Base-by-base conservation (phyloP, 108 stramenopile species). In the Cyclotella choctawhatcheeana region DNA sequence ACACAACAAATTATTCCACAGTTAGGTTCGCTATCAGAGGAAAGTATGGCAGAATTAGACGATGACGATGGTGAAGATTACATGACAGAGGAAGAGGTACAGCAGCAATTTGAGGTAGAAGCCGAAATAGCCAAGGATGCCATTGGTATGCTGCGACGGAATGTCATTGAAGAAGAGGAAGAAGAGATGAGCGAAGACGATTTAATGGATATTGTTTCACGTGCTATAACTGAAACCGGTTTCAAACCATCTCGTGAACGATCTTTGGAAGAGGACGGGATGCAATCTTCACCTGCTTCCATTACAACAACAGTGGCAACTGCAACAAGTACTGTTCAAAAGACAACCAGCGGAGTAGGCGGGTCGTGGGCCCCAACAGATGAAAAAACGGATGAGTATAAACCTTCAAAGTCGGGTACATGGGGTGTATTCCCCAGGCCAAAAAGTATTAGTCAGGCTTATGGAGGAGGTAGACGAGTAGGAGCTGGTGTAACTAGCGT, bases 341-440 rank as follows among this genome's bases (percentile, higher is more conserved):
- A 77, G 68, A 77, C 79, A 21, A 92, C 91, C 22, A 81, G 79
- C 13, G 90, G 93, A n/a, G 73, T 94, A 2, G 93, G 93, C 6
- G 93, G 93, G 24, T 65, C 81, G 14, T 94, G 88, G 86, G n/a
- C 63, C 8, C 60, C 74, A 1, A 45, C 55, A 37, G 25, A 44
- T 6, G 25, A 71, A 64, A n/a, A 24, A 27, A 74, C 54, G 24
- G 88, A 88, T 12, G 43, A 68, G 13, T 88, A 88, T 60, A 79
- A 85, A 52, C 93, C 93, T n/a, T 67, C 66, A 6, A 89, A 88
- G 56, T 58, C 63, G 14, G 93, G 93, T 14, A 84, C 90, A 5
- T 97, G 97, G 97, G 97, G 97, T 25, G 90, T 85, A 40, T 97
- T 97, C 74, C 86, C 89, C 58, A 87, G 97, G n/a, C 97, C 97